Evolutionary conservation across 345 rosid species (phyloP).

Genomic region (Orychophragmus violaceus): DNA sequence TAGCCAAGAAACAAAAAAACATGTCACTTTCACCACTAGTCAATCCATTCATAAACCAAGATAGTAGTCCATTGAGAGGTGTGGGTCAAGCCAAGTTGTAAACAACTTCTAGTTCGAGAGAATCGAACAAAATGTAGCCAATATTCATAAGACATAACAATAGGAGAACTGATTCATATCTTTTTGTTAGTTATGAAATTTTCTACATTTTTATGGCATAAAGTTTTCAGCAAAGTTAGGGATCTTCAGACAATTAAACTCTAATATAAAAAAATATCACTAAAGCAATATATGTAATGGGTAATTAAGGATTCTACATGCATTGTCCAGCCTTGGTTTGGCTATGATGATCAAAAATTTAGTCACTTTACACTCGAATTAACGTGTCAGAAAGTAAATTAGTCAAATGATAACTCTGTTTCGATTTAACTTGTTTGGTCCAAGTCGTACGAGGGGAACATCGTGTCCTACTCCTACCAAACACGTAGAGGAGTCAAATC

Average conservation of each 20-base stretch:
- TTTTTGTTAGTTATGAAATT: not conserved
- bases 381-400: not conserved
- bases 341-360: not conserved
- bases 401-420: not conserved
- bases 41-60: not conserved
- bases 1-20: too few species aligned
- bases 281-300: not conserved
- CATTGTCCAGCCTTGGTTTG: not conserved
- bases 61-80: not conserved
- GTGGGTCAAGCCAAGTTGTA: not conserved
- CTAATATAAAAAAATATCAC: not conserved
- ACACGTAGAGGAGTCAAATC: not conserved
- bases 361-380: not conserved
- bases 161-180: not conserved
- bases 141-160: not conserved
- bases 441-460: not conserved
- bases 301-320: not conserved
- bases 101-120: not conserved
- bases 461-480: slow-evolving; percentile 11
- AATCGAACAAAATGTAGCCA: not conserved
- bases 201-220: not conserved
- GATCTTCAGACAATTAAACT: not conserved
- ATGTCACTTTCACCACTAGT: not conserved
- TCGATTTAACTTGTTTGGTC: not conserved
- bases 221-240: not conserved